A percentile compares a stretch with the other conserved stretches of the same genome.
Conservation (phyloP, 148 eudicot genomes). For the Spergularia marina region DNA sequence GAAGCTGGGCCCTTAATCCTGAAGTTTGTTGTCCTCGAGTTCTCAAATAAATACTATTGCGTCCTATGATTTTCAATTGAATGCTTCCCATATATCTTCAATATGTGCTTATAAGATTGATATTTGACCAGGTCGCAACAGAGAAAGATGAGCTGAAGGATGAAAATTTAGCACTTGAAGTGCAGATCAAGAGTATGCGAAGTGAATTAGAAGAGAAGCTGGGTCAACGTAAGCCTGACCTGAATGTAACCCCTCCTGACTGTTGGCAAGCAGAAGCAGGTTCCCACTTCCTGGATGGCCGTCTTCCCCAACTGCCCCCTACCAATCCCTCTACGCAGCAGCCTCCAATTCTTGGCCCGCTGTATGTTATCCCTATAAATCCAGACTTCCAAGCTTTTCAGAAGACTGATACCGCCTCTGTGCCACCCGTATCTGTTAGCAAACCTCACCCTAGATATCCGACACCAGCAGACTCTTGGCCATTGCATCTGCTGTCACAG, state of each 20-base stretch:
- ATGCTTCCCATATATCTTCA: not conserved
- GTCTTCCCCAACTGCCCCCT: conserved; percentile 16
- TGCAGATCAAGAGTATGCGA: conserved; percentile 46
- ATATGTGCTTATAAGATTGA: not conserved
- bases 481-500: conserved; percentile 55
- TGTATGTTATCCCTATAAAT: conserved; percentile 55
- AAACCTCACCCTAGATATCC: conserved; percentile 89
- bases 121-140: conserved; percentile 41
- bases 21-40: too few species aligned
- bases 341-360: conserved; percentile 46
- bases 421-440: conserved; percentile 47
- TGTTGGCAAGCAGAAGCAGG: conserved; percentile 30
- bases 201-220: conserved; percentile 45
- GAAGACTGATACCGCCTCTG: conserved; percentile 28
- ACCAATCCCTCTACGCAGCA: conserved; percentile 34
- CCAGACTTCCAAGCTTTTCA: conserved; percentile 38
- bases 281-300: conserved; percentile 18
- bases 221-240: conserved; percentile 28
- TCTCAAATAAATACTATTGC: too few species aligned
- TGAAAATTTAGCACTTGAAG: conserved; percentile 58
- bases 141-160: conserved; percentile 77
- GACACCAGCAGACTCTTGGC: conserved; percentile 68
- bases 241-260: conserved; percentile 32
- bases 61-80: not conserved
- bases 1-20: too few species aligned